A percentile compares a stretch with the other conserved stretches of the same genome.
Evolutionary conservation across 1,139 yeast genomes (phyloP).

Genomic region (Blastobotrys apis): DNA sequence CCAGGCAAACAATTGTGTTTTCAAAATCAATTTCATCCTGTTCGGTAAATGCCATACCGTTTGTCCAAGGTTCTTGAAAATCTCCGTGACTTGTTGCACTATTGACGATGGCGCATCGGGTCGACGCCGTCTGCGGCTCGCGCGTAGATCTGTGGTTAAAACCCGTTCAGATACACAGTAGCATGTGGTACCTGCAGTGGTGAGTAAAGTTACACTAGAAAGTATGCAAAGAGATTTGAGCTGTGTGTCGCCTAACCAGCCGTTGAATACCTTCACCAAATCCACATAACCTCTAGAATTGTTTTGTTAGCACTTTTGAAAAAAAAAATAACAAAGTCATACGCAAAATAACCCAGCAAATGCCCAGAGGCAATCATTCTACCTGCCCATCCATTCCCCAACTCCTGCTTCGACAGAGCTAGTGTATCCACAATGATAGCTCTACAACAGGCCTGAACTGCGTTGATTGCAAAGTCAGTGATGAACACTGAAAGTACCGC

Average conservation of each 20-base stretch:
- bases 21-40: slow-evolving; percentile 30
- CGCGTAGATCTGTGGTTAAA: slow-evolving; percentile 13
- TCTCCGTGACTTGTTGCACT: slow-evolving; percentile 16
- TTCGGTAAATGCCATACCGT: slow-evolving; percentile 26
- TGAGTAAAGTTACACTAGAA: slow-evolving; percentile 42
- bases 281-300: slow-evolving; percentile 43
- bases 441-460: slow-evolving; percentile 56
- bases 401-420: slow-evolving; percentile 49
- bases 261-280: slow-evolving; percentile 38
- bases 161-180: slow-evolving; percentile 32
- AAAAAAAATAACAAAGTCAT: too few species aligned
- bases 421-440: slow-evolving; percentile 57
- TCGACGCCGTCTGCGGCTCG: not conserved
- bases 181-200: slow-evolving; percentile 42
- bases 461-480: slow-evolving; percentile 53
- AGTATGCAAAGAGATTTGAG: slow-evolving; percentile 47
- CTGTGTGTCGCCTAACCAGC: slow-evolving; percentile 46
- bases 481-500: slow-evolving; percentile 50
- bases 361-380: slow-evolving; percentile 59
- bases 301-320: not conserved
- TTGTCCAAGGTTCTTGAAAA: slow-evolving; percentile 19
- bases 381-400: slow-evolving; percentile 72
- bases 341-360: slow-evolving; percentile 46
- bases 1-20: slow-evolving; percentile 37
- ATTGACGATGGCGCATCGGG: slow-evolving; percentile 2